phyloP scores from a whole-genome alignment of 129 eudicot genomes.

The Artemisia annua region DNA sequence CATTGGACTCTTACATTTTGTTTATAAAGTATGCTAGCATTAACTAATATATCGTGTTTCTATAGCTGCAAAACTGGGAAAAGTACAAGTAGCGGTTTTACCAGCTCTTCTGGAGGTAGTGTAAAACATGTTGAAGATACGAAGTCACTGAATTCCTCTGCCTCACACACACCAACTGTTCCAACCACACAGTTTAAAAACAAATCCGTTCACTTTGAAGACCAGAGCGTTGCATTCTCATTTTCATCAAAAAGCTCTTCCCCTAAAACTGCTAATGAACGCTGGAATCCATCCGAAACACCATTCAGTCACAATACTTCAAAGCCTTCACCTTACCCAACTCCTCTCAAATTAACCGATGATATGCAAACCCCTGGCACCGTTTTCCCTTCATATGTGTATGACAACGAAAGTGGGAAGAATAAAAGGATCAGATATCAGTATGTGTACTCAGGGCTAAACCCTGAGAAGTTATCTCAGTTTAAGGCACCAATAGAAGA shows the following conservation, averaged over 20 bases:
- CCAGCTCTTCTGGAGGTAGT: conserved; percentile 35
- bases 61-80: conserved; percentile 35
- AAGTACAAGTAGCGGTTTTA: conserved; percentile 12
- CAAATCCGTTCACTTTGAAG: conserved; percentile 64
- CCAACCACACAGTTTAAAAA: conserved; percentile 42
- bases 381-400: conserved; percentile 56
- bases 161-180: conserved; percentile 25
- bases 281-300: conserved; percentile 34
- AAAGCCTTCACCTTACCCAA: conserved; percentile 78
- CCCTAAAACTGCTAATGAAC: conserved; percentile 29
- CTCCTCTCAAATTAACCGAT: conserved; percentile 65
- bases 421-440: conserved; percentile 65
- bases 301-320: conserved; percentile 28
- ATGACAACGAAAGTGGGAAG: conserved; percentile 38
- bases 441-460: conserved; percentile 58
- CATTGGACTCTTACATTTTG: conserved; percentile 4
- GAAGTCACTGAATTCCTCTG: conserved; percentile 21
- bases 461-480: conserved; percentile 41
- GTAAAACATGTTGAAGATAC: conserved; percentile 23
- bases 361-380: conserved; percentile 98
- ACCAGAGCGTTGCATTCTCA: conserved; percentile 43
- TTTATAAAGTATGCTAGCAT: not conserved
- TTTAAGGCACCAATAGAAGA: conserved; percentile 40
- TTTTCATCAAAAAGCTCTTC: conserved; percentile 46
- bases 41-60: not conserved